Conservation (phyloP, 441 rosid genomes). For the Aleurites moluccanus region DNA sequence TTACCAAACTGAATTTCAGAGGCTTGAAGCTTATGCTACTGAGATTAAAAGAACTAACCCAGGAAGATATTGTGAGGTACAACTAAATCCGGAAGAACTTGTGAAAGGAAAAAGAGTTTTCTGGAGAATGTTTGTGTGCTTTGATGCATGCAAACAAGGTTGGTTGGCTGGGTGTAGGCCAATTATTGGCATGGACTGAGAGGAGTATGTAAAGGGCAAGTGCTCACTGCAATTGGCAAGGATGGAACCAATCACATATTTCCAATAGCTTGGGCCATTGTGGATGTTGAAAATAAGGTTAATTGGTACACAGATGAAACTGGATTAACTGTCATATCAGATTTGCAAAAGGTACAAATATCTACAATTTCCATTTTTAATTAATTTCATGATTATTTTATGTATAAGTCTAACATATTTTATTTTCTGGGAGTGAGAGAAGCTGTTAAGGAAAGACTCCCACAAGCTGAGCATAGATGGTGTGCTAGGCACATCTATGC, state of each 20-base stretch:
- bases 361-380: no score
- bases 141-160: background rate
- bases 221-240: background rate
- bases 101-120: background rate
- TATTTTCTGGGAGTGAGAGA: no score
- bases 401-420: no score
- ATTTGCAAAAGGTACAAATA: no score
- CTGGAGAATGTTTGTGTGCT: background rate
- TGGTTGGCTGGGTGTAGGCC: background rate
- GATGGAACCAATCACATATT: background rate
- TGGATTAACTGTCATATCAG: no score
- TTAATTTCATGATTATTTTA: no score
- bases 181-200: constrained; percentile 4
- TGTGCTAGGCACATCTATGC: no score
- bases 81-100: background rate
- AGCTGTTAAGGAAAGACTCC: no score
- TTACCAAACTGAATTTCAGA: no score
- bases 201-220: background rate
- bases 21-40: background rate
- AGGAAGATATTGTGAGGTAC: background rate
- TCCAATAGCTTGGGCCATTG: background rate
- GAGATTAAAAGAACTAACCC: background rate
- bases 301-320: background rate
- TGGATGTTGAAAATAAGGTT: background rate
- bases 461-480: no score